Evolutionary conservation across 2,329 filamentous ascomycete genomes (phyloP).

Genomic region (Penicillium capsulatum): DNA sequence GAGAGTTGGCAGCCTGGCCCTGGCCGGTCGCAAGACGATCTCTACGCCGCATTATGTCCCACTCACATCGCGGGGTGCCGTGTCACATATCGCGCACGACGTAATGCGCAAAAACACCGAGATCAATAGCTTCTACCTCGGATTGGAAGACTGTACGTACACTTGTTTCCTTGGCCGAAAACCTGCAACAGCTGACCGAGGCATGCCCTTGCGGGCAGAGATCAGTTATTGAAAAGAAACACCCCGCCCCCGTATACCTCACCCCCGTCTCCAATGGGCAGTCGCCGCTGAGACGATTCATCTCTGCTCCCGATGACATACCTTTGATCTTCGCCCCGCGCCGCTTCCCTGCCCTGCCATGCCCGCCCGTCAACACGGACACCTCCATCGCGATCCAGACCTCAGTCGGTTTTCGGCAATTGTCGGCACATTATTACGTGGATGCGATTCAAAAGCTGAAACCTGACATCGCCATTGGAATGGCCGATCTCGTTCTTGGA

Average conservation of each 20-base stretch:
- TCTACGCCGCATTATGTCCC: slow-evolving; percentile 79
- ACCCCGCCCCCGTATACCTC: slow-evolving; percentile 52
- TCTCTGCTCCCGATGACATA: slow-evolving; percentile 62
- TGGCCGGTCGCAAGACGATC: slow-evolving; percentile 62
- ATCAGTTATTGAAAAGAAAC: slow-evolving; percentile 59
- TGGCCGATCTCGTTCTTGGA: slow-evolving; percentile 68
- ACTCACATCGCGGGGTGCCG: slow-evolving; percentile 72
- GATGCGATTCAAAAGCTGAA: slow-evolving; percentile 60
- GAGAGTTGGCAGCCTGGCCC: slow-evolving; percentile 63
- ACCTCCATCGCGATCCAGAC: slow-evolving; percentile 73
- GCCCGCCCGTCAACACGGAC: slow-evolving; percentile 65
- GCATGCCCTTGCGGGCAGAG: slow-evolving; percentile 32
- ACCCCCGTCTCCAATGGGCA: slow-evolving; percentile 42
- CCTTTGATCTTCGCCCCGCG: slow-evolving; percentile 72
- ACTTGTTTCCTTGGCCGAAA: not conserved
- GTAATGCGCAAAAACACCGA: slow-evolving; percentile 62
- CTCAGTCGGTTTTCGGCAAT: slow-evolving; percentile 73
- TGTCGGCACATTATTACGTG: slow-evolving; percentile 67
- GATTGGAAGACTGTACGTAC: slow-evolving; percentile 86
- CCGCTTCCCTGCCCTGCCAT: slow-evolving; percentile 68
- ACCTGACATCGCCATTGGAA: slow-evolving; percentile 74
- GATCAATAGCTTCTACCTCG: slow-evolving; percentile 70
- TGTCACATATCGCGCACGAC: slow-evolving; percentile 89
- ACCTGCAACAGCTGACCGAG: slow-evolving; percentile 25
- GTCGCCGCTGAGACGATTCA: slow-evolving; percentile 70